Base-by-base conservation (phyloP, 2,329 filamentous ascomycete species). In the Colletotrichum phormii region DNA sequence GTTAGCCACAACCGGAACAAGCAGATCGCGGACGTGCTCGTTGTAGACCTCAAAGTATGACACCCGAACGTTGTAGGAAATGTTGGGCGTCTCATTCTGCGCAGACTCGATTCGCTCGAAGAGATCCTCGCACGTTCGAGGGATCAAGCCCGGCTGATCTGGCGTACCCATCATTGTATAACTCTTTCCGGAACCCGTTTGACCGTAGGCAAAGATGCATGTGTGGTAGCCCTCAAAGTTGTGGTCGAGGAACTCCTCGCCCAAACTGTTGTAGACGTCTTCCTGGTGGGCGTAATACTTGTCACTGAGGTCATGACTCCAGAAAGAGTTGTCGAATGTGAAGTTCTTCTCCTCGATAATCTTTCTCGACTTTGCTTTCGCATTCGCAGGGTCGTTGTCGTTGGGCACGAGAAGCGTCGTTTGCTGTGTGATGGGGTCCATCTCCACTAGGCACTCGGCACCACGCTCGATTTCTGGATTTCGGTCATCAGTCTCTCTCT, bases 11-110 rank as follows among this genome's bases (percentile, higher is more conserved):
- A 93, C 89, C 12, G 95, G 94, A 0, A 95, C 93, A 58, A 99
- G 90, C 46, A 99, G 86, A 80, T 99, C 97, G 71, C 97, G 94
- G 62, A 99, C 97, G 83, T 98, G 97, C 84, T 99, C 97, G 83
- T 99, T 99, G 89, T 99, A 99, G 74, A 99, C 97, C 82, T 99
- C 97, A 79, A 99, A 98, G 85, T 99, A 99, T 4, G 95, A 98
- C 33, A 98, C 97, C 75, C 97, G 93, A 75, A 99, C 97, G 78
- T 96, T 97, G 87, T 98, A 99, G 77, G 94, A 97, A 81, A 98
- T 95, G 82, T 97, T 97, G 66, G 95, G 93, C 58, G 93, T 93
- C 79, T 97, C 93, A 76, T 94, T 92, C 67, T 90, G 88, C 33
- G 90, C 88, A 55, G 91, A 90, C 76, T 96, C 93, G 80, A 99